Evolutionary conservation across 768 basidiomycete genomes (phyloP).

Genomic region (Trichaptum fuscoviolaceum): DNA sequence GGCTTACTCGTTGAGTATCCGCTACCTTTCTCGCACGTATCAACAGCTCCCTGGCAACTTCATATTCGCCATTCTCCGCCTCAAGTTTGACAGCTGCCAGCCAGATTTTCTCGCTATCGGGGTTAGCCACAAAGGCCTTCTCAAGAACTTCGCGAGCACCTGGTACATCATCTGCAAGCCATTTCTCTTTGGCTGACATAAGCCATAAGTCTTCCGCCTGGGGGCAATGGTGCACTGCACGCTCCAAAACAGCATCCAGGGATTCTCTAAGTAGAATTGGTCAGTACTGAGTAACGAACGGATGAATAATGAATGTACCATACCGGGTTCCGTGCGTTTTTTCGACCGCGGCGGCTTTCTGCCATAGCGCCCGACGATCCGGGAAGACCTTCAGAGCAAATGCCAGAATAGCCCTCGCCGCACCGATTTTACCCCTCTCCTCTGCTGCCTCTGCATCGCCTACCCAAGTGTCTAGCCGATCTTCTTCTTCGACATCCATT

Average conservation of each 20-base stretch:
- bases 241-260: constrained; percentile 72
- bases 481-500: constrained; percentile 95
- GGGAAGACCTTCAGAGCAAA: constrained; percentile 91
- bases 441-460: constrained; percentile 86
- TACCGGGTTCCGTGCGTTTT: constrained; percentile 83
- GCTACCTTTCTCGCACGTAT: constrained; percentile 87
- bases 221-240: constrained; percentile 87
- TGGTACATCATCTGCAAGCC: constrained; percentile 83
- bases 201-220: constrained; percentile 97
- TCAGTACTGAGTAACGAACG: constrained; percentile 4
- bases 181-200: constrained; percentile 98
- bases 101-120: constrained; percentile 97
- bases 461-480: constrained; percentile 84
- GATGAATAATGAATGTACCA: constrained; percentile 18
- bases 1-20: constrained; percentile 80
- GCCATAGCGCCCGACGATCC: constrained; percentile 80
- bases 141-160: constrained; percentile 89
- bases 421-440: constrained; percentile 66
- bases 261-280: constrained; percentile 48
- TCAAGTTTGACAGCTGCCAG: constrained; percentile 95
- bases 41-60: constrained; percentile 80
- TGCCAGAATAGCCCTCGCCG: constrained; percentile 82
- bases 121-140: constrained; percentile 88
- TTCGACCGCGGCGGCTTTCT: constrained; percentile 88
- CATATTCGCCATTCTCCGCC: constrained; percentile 89